Conservation (phyloP, 1,139 yeast genomes). For the Candida anutae region DNA sequence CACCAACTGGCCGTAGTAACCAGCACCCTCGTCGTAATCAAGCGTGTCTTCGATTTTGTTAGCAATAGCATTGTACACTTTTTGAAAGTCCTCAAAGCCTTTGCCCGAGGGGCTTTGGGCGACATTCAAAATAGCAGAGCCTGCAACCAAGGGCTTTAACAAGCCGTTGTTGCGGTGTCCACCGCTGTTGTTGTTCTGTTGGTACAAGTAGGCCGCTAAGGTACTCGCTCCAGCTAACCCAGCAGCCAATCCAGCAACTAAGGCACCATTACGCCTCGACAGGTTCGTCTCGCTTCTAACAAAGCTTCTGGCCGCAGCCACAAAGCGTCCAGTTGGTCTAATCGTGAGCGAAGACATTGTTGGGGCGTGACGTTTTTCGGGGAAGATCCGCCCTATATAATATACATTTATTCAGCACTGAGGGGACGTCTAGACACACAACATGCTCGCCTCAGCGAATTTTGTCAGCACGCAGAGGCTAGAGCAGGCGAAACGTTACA, state of each 20-base stretch:
- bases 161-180: constrained; percentile 4
- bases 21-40: constrained; percentile 66
- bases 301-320: constrained; percentile 4
- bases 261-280: constrained; percentile 3
- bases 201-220: constrained; percentile 11
- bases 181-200: constrained; percentile 6
- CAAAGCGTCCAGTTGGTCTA: constrained; percentile 5
- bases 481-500: too few species aligned
- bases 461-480: too few species aligned
- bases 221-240: constrained; percentile 13
- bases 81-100: constrained; percentile 54
- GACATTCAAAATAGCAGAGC: constrained; percentile 11
- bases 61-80: constrained; percentile 76
- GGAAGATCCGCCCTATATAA: too few species aligned
- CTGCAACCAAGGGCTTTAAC: constrained; percentile 10
- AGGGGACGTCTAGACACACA: too few species aligned
- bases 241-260: constrained; percentile 16
- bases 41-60: constrained; percentile 64
- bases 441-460: too few species aligned
- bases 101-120: constrained; percentile 19
- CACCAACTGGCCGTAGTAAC: constrained; percentile 56
- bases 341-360: constrained; percentile 13
- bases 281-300: constrained; percentile 4
- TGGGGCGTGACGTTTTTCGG: background rate
- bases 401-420: too few species aligned